A percentile compares a stretch with the other conserved stretches of the same genome.
Conservation (phyloP, 352 stramenopile species). For the Pythium rishiriense region DNA sequence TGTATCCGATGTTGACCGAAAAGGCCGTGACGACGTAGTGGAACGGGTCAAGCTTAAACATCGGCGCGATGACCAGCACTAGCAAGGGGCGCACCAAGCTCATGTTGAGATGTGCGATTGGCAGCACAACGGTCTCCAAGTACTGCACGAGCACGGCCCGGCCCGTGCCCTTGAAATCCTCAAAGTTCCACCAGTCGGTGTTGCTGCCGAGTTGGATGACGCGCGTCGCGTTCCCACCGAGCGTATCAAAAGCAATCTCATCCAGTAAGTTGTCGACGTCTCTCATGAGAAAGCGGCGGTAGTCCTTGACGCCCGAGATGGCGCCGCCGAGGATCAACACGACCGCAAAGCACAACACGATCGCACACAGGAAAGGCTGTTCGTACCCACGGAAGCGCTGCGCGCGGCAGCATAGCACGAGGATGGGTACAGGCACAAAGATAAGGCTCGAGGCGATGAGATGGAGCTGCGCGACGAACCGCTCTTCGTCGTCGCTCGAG, state of each 20-base stretch:
- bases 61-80: constrained; percentile 54
- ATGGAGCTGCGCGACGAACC: constrained; percentile 29
- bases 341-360: constrained; percentile 70
- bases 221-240: constrained; percentile 10
- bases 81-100: constrained; percentile 67
- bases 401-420: constrained; percentile 54
- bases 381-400: constrained; percentile 58
- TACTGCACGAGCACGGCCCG: constrained; percentile 47
- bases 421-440: constrained; percentile 55
- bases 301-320: constrained; percentile 44
- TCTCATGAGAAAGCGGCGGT: constrained; percentile 47
- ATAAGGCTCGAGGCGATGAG: constrained; percentile 56
- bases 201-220: constrained; percentile 34
- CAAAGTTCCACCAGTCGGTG: constrained; percentile 61
- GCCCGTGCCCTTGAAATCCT: constrained; percentile 52
- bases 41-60: constrained; percentile 77
- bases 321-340: constrained; percentile 46
- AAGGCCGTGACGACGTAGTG: constrained; percentile 71
- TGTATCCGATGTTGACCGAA: constrained; percentile 66
- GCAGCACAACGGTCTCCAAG: constrained; percentile 60
- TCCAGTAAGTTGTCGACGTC: constrained; percentile 56
- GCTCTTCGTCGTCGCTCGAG: constrained; percentile 37
- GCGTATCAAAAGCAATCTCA: constrained; percentile 24
- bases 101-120: constrained; percentile 66
- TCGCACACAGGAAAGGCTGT: constrained; percentile 55